Conservation (phyloP, 805 yeast species). For the Candida loeiensis region DNA sequence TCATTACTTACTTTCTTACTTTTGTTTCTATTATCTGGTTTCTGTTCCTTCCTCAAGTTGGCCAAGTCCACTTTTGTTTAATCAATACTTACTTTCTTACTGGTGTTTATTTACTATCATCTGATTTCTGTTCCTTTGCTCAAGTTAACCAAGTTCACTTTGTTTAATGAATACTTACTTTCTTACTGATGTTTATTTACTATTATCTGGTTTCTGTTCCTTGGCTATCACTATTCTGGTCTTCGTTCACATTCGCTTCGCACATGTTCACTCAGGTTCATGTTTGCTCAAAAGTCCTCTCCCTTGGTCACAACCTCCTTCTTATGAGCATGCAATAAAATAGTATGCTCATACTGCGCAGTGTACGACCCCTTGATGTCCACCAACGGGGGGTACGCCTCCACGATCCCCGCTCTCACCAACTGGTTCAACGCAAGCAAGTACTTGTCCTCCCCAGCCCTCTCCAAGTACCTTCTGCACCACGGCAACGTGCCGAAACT, state of each 20-base stretch:
- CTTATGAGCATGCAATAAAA: conserved; percentile 81
- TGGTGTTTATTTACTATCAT: too few species aligned
- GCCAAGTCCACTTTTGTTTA: too few species aligned
- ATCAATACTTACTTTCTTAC: too few species aligned
- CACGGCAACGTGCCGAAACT: conserved; percentile 94
- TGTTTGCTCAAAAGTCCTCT: conserved; percentile 63
- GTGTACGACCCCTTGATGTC: conserved; percentile 85
- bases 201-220: too few species aligned
- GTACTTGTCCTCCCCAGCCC: conserved; percentile 89
- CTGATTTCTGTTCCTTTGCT: too few species aligned
- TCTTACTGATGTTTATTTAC: too few species aligned
- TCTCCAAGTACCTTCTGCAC: conserved; percentile 92
- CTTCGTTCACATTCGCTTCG: background rate
- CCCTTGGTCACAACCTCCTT: conserved; percentile 96
- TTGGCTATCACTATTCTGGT: background rate
- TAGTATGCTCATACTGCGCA: conserved; percentile 95
- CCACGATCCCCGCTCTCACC: conserved; percentile 82
- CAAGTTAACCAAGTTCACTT: too few species aligned
- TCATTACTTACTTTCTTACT: too few species aligned
- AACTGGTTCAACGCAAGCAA: conserved; percentile 79
- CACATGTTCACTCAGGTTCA: too few species aligned
- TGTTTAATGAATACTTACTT: too few species aligned
- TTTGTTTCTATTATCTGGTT: too few species aligned
- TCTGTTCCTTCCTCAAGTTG: too few species aligned
- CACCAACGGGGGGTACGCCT: conserved; percentile 89